Evolutionary conservation across 2,329 filamentous ascomycete genomes (phyloP).

Genomic region (Dendrostoma leiphaemia): DNA sequence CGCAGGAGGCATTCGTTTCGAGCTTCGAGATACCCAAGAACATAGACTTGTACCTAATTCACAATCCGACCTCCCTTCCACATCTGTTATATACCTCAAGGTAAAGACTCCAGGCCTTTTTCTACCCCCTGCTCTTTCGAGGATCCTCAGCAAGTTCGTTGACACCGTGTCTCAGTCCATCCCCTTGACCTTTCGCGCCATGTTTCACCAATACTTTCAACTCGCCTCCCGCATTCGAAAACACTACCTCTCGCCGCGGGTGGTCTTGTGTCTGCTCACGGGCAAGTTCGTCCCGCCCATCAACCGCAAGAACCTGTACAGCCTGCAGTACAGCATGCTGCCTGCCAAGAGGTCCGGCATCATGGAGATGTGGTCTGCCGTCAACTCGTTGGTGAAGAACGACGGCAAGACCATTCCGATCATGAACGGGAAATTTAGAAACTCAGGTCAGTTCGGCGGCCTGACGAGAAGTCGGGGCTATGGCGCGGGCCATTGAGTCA

Average conservation of each 20-base stretch:
- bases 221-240: conserved; percentile 89
- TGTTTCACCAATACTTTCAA: conserved; percentile 97
- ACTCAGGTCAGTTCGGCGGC: conserved; percentile 1
- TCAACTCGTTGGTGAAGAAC: conserved; percentile 51
- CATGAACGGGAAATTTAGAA: conserved; percentile 28
- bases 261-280: conserved; percentile 83
- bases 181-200: conserved; percentile 83
- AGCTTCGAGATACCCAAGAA: conserved; percentile 72
- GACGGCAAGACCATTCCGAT: conserved; percentile 42
- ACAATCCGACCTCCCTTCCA: conserved; percentile 51
- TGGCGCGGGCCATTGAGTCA: conserved; percentile 14
- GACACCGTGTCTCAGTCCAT: conserved; percentile 61
- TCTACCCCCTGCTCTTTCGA: background rate
- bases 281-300: conserved; percentile 94
- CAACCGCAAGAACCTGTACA: conserved; percentile 91
- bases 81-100: conserved; percentile 84
- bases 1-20: conserved; percentile 80
- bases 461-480: conserved; percentile 12
- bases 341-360: conserved; percentile 79
- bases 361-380: conserved; percentile 77
- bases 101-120: conserved; percentile 42
- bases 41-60: conserved; percentile 41
- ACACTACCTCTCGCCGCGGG: conserved; percentile 87
- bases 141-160: conserved; percentile 7
- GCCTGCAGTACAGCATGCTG: conserved; percentile 96